phyloP scores from a whole-genome alignment of 805 yeast species.

The Ogataea ganodermae region DNA sequence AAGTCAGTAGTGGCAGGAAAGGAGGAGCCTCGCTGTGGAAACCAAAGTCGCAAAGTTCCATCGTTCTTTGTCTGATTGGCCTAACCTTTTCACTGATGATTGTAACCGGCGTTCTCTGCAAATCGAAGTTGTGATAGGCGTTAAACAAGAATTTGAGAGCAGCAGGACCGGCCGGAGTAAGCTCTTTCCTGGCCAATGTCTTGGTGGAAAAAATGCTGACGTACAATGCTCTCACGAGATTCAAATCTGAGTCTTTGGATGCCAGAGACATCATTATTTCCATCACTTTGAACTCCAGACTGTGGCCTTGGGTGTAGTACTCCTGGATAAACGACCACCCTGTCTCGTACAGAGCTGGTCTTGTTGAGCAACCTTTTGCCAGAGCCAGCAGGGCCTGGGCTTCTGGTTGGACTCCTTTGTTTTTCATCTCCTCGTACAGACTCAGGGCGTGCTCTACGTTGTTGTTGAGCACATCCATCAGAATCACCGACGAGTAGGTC shows the following conservation, averaged over 20 bases:
- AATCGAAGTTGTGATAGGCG: slow-evolving; percentile 38
- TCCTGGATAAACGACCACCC: slow-evolving; percentile 84
- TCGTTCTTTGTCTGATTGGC: slow-evolving; percentile 41
- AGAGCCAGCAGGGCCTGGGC: slow-evolving; percentile 53
- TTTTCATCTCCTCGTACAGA: slow-evolving; percentile 67
- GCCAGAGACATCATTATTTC: slow-evolving; percentile 75
- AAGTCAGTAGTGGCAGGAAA: slow-evolving; percentile 54
- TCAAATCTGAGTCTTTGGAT: slow-evolving; percentile 77
- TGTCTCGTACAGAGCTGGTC: slow-evolving; percentile 45
- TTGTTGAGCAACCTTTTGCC: slow-evolving; percentile 67
- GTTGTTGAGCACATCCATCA: slow-evolving; percentile 59
- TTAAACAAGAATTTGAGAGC: slow-evolving; percentile 45
- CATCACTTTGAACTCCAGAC: slow-evolving; percentile 45
- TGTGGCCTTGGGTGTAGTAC: slow-evolving; percentile 47
- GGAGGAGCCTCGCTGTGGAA: slow-evolving; percentile 61
- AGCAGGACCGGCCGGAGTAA: slow-evolving; percentile 24
- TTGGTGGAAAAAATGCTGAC: slow-evolving; percentile 30
- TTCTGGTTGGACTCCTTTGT: slow-evolving; percentile 37
- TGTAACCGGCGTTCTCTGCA: slow-evolving; percentile 31
- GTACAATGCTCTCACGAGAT: slow-evolving; percentile 69
- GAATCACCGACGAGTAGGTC: slow-evolving; percentile 73
- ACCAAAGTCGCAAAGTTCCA: slow-evolving; percentile 33
- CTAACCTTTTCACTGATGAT: slow-evolving; percentile 42
- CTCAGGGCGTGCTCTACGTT: slow-evolving; percentile 77
- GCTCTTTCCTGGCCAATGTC: slow-evolving; percentile 19